These are phyloP conservation scores for Monosporascus sp. DNA, from an alignment of 2,329 filamentous ascomycete genomes.

Conservation along the genomic window DNA sequence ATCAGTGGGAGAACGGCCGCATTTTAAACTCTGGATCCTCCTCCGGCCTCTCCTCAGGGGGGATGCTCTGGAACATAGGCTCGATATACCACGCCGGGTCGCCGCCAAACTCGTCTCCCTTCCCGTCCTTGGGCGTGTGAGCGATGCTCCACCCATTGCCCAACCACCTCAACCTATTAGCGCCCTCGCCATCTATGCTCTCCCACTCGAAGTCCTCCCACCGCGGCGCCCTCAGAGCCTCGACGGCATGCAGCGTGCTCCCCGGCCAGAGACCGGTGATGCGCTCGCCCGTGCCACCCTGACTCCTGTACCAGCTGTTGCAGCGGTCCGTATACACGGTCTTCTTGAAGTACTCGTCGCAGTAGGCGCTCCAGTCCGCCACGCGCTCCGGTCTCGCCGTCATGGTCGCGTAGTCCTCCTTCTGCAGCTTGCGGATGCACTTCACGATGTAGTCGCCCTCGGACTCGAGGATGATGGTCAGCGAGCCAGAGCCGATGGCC, in stretches of 20 bases:
- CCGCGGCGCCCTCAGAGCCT: conserved; percentile 35
- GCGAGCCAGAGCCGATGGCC: conserved; percentile 40
- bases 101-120: conserved; percentile 14
- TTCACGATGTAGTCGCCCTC: conserved; percentile 44
- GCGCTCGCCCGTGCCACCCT: conserved; percentile 32
- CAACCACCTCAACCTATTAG: conserved; percentile 34
- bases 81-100: conserved; percentile 29
- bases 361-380: conserved; percentile 41
- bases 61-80: conserved; percentile 20
- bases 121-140: conserved; percentile 25
- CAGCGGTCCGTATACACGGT: conserved; percentile 45
- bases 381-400: conserved; percentile 38
- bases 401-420: conserved; percentile 40
- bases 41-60: conserved; percentile 19
- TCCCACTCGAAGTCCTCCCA: conserved; percentile 44
- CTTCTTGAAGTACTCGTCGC: conserved; percentile 41
- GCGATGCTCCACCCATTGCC: conserved; percentile 38
- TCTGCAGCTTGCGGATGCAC: conserved; percentile 42
- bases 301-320: conserved; percentile 49
- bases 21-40: conserved; percentile 22
- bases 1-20: conserved; percentile 26
- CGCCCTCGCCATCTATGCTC: conserved; percentile 19
- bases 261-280: conserved; percentile 42
- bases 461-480: conserved; percentile 42
- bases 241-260: conserved; percentile 37